A percentile compares a stretch with the other conserved stretches of the same genome.
phyloP scores from a whole-genome alignment of 1,284 basidiomycete species.

The Farysia itapuensis region DNA sequence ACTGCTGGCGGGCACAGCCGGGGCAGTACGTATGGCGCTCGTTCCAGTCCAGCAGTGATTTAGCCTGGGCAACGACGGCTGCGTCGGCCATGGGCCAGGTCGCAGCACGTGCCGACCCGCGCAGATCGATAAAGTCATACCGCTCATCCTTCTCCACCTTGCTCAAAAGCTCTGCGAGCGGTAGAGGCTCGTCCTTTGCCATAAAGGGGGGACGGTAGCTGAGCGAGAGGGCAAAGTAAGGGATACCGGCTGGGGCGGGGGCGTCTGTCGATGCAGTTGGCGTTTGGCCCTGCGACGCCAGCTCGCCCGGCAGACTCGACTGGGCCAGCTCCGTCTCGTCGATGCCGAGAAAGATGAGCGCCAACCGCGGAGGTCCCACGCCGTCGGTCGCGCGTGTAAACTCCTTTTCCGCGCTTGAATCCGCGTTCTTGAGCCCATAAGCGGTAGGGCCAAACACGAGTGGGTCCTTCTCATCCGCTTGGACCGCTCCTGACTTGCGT shows the following conservation, averaged over 20 bases:
- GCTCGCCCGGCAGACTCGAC: constrained; percentile 29
- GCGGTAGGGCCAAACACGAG: constrained; percentile 48
- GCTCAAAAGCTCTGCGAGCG: constrained; percentile 21
- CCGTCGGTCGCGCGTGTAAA: constrained; percentile 38
- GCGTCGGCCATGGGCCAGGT: constrained; percentile 40
- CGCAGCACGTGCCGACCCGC: constrained; percentile 34
- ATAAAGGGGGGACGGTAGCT: constrained; percentile 27
- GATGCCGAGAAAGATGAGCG: constrained; percentile 52
- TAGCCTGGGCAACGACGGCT: constrained; percentile 48
- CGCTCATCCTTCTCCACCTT: constrained; percentile 9
- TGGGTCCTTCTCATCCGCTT: constrained; percentile 1
- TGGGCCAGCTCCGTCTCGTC: constrained; percentile 22
- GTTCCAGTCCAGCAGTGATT: constrained; percentile 56
- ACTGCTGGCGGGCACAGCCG: constrained; percentile 77
- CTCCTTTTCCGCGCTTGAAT: constrained; percentile 8
- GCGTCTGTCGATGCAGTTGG: constrained; percentile 4
- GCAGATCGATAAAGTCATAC: constrained; percentile 53
- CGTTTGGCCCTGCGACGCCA: constrained; percentile 6
- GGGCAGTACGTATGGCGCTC: constrained; percentile 74
- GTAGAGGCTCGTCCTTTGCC: constrained; percentile 1
- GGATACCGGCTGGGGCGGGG: constrained; percentile 32
- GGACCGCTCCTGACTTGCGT: constrained; percentile 12
- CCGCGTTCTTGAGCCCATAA: constrained; percentile 20
- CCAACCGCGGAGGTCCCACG: constrained; percentile 33
- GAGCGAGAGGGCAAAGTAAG: constrained; percentile 56